phyloP scores from a whole-genome alignment of 768 basidiomycete genomes.

The Mycena vitilis region DNA sequence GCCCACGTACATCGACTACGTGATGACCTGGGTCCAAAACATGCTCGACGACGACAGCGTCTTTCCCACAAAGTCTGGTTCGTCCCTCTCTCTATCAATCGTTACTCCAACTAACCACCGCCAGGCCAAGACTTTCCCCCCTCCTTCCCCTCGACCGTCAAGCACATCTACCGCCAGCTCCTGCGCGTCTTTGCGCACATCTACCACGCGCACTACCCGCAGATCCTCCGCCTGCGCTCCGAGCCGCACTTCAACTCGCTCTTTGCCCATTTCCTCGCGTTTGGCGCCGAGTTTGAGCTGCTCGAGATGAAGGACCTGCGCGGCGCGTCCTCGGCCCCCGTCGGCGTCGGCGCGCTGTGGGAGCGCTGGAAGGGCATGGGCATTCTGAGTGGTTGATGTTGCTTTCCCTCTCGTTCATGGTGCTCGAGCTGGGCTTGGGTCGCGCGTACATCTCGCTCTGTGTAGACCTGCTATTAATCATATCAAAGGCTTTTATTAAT shows the following conservation, averaged over 20 bases:
- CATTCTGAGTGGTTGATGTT: slow-evolving; percentile 62
- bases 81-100: slow-evolving; percentile 41
- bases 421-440: slow-evolving; percentile 34
- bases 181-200: slow-evolving; percentile 97
- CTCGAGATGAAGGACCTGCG: slow-evolving; percentile 90
- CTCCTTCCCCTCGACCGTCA: slow-evolving; percentile 89
- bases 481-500: too few relatives aligned
- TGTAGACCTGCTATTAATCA: slow-evolving; percentile 6
- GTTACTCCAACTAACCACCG: slow-evolving; percentile 54
- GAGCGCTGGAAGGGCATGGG: slow-evolving; percentile 96
- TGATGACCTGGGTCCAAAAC: slow-evolving; percentile 99
- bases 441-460: slow-evolving; percentile 3
- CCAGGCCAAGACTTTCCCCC: slow-evolving; percentile 91
- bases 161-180: slow-evolving; percentile 96
- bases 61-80: slow-evolving; percentile 96
- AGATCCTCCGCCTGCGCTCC: slow-evolving; percentile 91
- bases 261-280: slow-evolving; percentile 97
- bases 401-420: not conserved
- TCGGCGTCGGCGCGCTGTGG: slow-evolving; percentile 84
- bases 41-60: slow-evolving; percentile 91
- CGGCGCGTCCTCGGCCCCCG: slow-evolving; percentile 67
- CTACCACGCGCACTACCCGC: slow-evolving; percentile 93
- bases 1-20: slow-evolving; percentile 98
- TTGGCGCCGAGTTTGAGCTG: slow-evolving; percentile 93
- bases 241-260: slow-evolving; percentile 98